Evolutionary conservation across 2,329 filamentous ascomycete genomes (phyloP).

Genomic region (Aspergillus sp.): DNA sequence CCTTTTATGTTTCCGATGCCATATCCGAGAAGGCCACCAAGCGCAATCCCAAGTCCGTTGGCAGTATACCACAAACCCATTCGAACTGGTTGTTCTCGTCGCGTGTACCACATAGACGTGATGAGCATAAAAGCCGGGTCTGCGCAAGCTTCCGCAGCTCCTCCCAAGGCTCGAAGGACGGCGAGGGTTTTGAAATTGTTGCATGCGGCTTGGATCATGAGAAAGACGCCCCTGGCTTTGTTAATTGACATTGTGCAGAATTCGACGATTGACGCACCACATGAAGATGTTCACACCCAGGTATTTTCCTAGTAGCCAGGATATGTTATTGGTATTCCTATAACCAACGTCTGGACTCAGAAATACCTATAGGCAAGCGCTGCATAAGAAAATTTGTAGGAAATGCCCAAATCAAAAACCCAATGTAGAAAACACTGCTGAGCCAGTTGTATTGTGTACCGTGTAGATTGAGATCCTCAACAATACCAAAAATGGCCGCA

Average conservation of each 20-base stretch:
- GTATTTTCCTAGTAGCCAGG: slow-evolving; percentile 38
- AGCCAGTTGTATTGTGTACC: slow-evolving; percentile 55
- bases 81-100: slow-evolving; percentile 55
- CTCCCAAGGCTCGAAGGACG: slow-evolving; percentile 51
- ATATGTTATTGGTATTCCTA: background rate
- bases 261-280: slow-evolving; percentile 30
- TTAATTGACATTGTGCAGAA: background rate
- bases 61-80: slow-evolving; percentile 56
- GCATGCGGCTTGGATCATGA: slow-evolving; percentile 49
- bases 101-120: slow-evolving; percentile 60
- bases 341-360: background rate
- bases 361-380: slow-evolving; percentile 42
- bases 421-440: slow-evolving; percentile 51
- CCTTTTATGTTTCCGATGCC: slow-evolving; percentile 56
- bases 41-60: slow-evolving; percentile 54
- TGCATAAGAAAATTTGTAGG: slow-evolving; percentile 51
- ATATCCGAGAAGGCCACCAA: slow-evolving; percentile 52
- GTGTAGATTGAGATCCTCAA: slow-evolving; percentile 51
- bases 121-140: slow-evolving; percentile 59
- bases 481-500: slow-evolving; percentile 59
- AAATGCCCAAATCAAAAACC: slow-evolving; percentile 49
- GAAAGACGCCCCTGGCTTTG: slow-evolving; percentile 37
- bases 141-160: slow-evolving; percentile 51
- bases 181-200: slow-evolving; percentile 50
- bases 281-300: slow-evolving; percentile 53